Percentiles rank a stretch among this genome's conserved stretches.
Conservation (phyloP, 176 grass and related monocot genomes). For the Avena insularis region DNA sequence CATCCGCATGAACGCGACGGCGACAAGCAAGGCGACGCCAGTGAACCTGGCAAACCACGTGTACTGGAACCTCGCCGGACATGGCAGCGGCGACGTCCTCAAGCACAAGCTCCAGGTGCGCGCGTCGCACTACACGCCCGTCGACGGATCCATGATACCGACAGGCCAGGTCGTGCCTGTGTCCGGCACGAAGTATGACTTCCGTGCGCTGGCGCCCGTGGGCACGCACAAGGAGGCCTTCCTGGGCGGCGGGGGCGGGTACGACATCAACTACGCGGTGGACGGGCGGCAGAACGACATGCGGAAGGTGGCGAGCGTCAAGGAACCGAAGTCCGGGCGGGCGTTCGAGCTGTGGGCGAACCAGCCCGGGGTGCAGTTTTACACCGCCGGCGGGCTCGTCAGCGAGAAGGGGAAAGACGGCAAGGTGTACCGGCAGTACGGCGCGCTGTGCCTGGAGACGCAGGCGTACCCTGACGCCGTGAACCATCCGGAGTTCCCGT, state of each 20-base stretch:
- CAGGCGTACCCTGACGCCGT: slow-evolving; percentile 86
- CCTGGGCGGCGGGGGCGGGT: slow-evolving; percentile 49
- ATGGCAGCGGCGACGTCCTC: slow-evolving; percentile 15
- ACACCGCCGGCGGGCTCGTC: slow-evolving; percentile 60
- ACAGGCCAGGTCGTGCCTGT: slow-evolving; percentile 40
- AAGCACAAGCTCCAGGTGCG: slow-evolving; percentile 12
- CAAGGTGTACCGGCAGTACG: slow-evolving; percentile 49
- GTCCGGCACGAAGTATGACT: slow-evolving; percentile 65
- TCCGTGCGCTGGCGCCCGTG: slow-evolving; percentile 37
- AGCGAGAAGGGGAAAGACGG: slow-evolving; percentile 64
- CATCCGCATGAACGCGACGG: slow-evolving; percentile 60
- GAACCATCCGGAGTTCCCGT: slow-evolving; percentile 79
- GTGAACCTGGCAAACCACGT: slow-evolving; percentile 74
- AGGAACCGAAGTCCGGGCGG: slow-evolving; percentile 40
- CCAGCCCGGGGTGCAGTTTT: slow-evolving; percentile 90
- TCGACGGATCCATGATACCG: background rate
- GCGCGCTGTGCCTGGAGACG: slow-evolving; percentile 78
- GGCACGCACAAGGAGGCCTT: slow-evolving; percentile 52
- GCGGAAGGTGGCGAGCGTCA: slow-evolving; percentile 48
- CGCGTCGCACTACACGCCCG: slow-evolving; percentile 4
- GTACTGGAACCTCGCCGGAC: slow-evolving; percentile 68
- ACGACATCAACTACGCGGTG: slow-evolving; percentile 75
- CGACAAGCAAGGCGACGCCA: slow-evolving; percentile 62
- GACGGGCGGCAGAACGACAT: slow-evolving; percentile 2
- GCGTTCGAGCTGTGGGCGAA: slow-evolving; percentile 71